A percentile compares a stretch with the other conserved stretches of the same genome.
phyloP scores from a whole-genome alignment of 106 monocot species.

The Apostasia shenzhenica region DNA sequence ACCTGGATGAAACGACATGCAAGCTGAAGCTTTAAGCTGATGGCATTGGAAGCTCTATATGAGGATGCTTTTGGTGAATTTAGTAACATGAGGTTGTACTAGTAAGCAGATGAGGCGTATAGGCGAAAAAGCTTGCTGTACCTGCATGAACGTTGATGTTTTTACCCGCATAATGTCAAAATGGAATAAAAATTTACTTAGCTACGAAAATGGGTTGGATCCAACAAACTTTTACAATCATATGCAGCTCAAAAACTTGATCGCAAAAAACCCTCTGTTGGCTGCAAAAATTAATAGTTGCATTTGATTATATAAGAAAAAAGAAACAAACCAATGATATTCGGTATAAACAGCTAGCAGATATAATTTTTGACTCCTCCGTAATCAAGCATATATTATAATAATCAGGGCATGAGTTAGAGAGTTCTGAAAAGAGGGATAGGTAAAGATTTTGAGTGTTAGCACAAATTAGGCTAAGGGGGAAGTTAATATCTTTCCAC shows the following conservation, averaged over 20 bases:
- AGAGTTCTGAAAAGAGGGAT: too few relatives aligned
- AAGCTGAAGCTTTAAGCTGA: conserved; percentile 13
- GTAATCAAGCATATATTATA: too few relatives aligned
- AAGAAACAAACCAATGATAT: not conserved
- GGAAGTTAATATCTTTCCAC: not conserved
- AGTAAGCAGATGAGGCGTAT: conserved; percentile 70
- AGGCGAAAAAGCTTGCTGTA: conserved; percentile 86
- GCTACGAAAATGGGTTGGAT: not conserved
- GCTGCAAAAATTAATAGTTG: conserved; percentile 42
- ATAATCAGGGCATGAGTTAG: too few relatives aligned
- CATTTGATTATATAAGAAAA: conserved; percentile 11
- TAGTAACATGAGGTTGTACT: conserved; percentile 31
- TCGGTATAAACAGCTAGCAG: not conserved
- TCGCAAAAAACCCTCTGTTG: conserved; percentile 91
- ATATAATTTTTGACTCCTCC: too few relatives aligned
- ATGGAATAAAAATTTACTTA: not conserved
- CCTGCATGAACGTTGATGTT: conserved; percentile 37
- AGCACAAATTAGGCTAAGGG: too few relatives aligned
- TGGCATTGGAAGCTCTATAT: conserved; percentile 22
- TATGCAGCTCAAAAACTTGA: conserved; percentile 97
- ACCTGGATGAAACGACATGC: conserved; percentile 5
- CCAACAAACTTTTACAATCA: conserved; percentile 76
- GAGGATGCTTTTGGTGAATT: conserved; percentile 9
- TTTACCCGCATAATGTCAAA: too few relatives aligned
- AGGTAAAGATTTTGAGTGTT: too few relatives aligned